Percentiles rank a stretch among this genome's conserved stretches.
Conservation (phyloP, 306 rosid genomes). For the Cicer arietinum region DNA sequence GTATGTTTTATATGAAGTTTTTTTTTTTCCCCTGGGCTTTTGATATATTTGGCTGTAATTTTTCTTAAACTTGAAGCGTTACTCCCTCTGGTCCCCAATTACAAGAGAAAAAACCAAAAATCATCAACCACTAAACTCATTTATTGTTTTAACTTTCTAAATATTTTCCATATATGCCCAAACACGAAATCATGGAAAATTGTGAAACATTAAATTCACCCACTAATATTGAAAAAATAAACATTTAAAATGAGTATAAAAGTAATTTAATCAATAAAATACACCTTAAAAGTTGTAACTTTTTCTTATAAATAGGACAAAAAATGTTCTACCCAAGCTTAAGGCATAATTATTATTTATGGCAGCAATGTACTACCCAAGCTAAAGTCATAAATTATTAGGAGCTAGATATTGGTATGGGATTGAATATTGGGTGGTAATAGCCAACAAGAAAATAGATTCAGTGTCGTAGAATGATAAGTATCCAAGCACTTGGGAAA, state of each 20-base stretch:
- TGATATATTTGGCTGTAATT: conserved; percentile 3
- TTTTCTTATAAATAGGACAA: too few species aligned
- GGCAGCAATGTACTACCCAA: background rate
- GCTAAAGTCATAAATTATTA: background rate
- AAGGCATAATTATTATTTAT: background rate
- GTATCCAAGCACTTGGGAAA: background rate
- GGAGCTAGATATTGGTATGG: conserved; percentile 24
- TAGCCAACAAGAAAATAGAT: background rate
- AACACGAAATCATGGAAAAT: too few species aligned
- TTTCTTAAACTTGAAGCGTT: background rate
- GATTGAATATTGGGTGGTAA: background rate
- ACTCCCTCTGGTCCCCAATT: too few species aligned
- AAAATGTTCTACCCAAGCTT: background rate
- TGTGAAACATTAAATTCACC: too few species aligned
- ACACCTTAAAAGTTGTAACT: too few species aligned
- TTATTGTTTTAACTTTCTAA: too few species aligned
- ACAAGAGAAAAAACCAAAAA: too few species aligned
- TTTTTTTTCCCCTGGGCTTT: background rate
- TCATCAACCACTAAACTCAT: too few species aligned
- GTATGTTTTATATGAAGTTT: conserved; percentile 54
- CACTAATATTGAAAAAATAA: too few species aligned
- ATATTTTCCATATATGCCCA: too few species aligned
- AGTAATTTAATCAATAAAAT: too few species aligned
- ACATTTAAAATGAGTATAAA: too few species aligned
- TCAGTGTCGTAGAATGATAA: background rate